These are phyloP conservation scores for Backusella circina DNA, from an alignment of 192 early-diverging fungal genomes.

Conservation along the genomic window DNA sequence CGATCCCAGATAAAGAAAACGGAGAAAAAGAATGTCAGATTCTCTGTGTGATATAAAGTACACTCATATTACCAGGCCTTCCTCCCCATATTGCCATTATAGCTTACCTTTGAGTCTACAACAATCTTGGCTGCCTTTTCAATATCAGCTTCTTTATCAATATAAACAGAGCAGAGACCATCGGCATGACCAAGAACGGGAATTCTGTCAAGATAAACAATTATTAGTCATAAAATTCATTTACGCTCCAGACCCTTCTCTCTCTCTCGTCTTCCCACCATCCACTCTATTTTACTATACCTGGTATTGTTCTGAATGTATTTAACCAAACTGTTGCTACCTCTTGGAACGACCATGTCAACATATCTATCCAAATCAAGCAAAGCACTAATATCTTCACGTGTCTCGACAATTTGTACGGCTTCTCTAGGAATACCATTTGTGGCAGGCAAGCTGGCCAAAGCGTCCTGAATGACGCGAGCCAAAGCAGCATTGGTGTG, in stretches of 20 bases:
- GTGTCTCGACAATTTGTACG: slow-evolving; percentile 84
- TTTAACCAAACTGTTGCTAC: slow-evolving; percentile 86
- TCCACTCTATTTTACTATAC: slow-evolving; percentile 34
- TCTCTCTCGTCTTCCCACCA: background rate
- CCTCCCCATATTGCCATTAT: background rate
- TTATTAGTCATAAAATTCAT: background rate
- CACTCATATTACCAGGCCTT: background rate
- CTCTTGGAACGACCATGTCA: slow-evolving; percentile 94
- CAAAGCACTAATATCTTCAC: slow-evolving; percentile 85
- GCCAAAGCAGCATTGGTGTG: slow-evolving; percentile 78
- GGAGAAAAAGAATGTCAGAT: background rate
- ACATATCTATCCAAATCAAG: slow-evolving; percentile 89
- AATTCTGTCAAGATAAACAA: slow-evolving; percentile 57
- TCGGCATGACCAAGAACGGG: slow-evolving; percentile 99
- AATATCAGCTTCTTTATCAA: slow-evolving; percentile 82
- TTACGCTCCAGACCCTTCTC: background rate
- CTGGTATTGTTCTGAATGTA: slow-evolving; percentile 89
- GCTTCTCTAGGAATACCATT: slow-evolving; percentile 59
- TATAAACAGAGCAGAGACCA: slow-evolving; percentile 89
- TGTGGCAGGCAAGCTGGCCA: slow-evolving; percentile 45
- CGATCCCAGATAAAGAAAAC: background rate
- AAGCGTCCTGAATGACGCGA: slow-evolving; percentile 72
- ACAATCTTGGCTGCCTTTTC: slow-evolving; percentile 74
- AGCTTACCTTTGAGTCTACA: slow-evolving; percentile 82
- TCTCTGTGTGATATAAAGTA: background rate